phyloP scores from a whole-genome alignment of 2,329 filamentous ascomycete genomes.

The Fusarium falciforme region DNA sequence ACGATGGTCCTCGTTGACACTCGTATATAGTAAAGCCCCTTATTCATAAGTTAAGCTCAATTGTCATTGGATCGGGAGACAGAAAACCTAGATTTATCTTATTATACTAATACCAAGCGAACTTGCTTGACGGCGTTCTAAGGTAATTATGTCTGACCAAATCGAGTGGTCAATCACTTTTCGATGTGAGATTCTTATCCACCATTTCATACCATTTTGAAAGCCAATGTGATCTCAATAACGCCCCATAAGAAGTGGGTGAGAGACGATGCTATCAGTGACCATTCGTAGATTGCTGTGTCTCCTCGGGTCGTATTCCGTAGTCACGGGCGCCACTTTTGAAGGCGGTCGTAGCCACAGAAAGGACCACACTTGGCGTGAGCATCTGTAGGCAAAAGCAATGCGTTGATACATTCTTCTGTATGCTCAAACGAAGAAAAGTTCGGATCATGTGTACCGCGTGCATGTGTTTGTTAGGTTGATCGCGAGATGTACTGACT shows the following conservation, averaged over 20 bases:
- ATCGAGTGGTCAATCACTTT: neutral
- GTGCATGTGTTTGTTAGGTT: neutral
- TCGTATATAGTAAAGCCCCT: too few species aligned
- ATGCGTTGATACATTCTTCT: neutral
- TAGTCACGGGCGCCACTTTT: neutral
- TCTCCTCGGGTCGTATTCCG: neutral
- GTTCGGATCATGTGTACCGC: neutral
- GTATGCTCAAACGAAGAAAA: neutral
- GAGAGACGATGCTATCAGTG: neutral
- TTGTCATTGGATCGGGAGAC: too few species aligned
- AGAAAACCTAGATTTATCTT: too few species aligned
- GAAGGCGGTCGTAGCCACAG: neutral
- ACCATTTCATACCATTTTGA: neutral
- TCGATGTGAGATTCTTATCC: neutral
- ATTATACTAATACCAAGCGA: too few species aligned
- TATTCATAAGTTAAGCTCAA: neutral
- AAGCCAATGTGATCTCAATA: too few species aligned
- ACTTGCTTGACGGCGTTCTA: too few species aligned
- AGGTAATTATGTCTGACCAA: neutral
- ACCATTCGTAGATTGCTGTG: neutral
- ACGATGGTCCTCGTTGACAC: neutral
- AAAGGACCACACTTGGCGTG: neutral
- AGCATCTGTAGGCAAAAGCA: neutral
- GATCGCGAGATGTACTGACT: neutral
- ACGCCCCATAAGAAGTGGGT: neutral